Evolutionary conservation across 805 yeast species (phyloP), one percentile per base, ranked within the genome.

Genomic region (Myxozyma neotropica): DNA sequence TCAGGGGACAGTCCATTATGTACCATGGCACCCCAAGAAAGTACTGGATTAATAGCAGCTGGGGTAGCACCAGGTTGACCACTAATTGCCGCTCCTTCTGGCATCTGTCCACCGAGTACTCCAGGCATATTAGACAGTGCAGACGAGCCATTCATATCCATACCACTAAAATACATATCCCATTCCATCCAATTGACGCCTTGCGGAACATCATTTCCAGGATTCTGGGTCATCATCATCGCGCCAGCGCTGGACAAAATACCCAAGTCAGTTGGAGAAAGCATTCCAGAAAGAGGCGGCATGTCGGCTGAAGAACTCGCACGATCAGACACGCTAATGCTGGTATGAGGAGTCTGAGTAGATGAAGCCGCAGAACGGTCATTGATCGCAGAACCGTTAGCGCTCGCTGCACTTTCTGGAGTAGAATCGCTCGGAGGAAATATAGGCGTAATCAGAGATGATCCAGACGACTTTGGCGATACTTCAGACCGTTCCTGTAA

Each of bases 131-230:
- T 21, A 8, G 46, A 26, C 36, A 40, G 24, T 21, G 43, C n/a
- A 12, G 26, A 15, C 29, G 46, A 24, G 26, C 46, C 46, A 21
- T n/a, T 31, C 54, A 50, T 27, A n/a, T 56, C 60, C 58, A 59
- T 47, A 21, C 64, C 64, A 19, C 52, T 50, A 26, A 59, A 47
- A 27, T 52, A 56, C 61, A 57, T 53, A 33, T 59, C 61, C 64
- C 64, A 59, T 21, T 59, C 64, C 38, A 45, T 55, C 61, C 61
- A 59, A 24, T 48, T 59, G 50, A 47, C 47, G 6, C 58, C 56
- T 17, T 55, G 56, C 23, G 58, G 58, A 15, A 53, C 26, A 15
- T 55, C 63, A 17, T 33, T 52, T 8, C 61, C 61, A 1, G 63
- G 58, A 21, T 33, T 55, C 29, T 35, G 58, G 17, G 53, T 46